phyloP scores from a whole-genome alignment of 1,139 yeast species.

The Suhomyces bolitotheri region DNA sequence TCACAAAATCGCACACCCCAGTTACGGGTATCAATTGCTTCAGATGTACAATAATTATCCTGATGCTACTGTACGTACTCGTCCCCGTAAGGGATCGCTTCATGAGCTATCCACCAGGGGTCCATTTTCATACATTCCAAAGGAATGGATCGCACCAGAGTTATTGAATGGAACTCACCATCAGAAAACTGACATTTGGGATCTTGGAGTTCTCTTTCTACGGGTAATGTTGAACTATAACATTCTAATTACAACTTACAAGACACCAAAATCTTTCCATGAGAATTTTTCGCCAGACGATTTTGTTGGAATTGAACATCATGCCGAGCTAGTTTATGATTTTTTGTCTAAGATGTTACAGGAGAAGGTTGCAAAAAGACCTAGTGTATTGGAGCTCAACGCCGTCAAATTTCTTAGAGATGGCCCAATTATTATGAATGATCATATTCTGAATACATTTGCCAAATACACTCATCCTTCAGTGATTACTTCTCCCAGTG shows the following conservation, averaged over 20 bases:
- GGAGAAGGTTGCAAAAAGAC: constrained; percentile 66
- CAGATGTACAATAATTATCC: constrained; percentile 52
- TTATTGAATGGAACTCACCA: constrained; percentile 51
- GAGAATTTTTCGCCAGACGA: constrained; percentile 39
- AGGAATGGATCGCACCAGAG: constrained; percentile 80
- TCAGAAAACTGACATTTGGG: constrained; percentile 90
- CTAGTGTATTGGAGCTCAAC: constrained; percentile 78
- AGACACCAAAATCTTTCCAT: constrained; percentile 63
- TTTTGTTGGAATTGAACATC: constrained; percentile 33
- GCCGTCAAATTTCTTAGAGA: constrained; percentile 81
- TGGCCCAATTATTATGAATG: constrained; percentile 42
- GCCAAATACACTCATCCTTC: constrained; percentile 4
- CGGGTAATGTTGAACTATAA: constrained; percentile 65
- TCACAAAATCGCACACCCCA: constrained; percentile 66
- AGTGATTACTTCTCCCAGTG: neutral
- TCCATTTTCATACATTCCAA: constrained; percentile 25
- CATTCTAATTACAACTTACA: constrained; percentile 46
- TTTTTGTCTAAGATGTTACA: constrained; percentile 68
- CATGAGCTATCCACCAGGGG: constrained; percentile 7
- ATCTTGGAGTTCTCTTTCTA: constrained; percentile 76
- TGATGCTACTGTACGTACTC: constrained; percentile 1
- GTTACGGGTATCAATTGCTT: constrained; percentile 68
- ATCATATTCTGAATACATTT: constrained; percentile 6
- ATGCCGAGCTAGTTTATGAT: constrained; percentile 52
- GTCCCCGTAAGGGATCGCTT: constrained; percentile 3